Evolutionary conservation across 1,139 yeast species (phyloP).

Genomic region (Candida neerlandica): DNA sequence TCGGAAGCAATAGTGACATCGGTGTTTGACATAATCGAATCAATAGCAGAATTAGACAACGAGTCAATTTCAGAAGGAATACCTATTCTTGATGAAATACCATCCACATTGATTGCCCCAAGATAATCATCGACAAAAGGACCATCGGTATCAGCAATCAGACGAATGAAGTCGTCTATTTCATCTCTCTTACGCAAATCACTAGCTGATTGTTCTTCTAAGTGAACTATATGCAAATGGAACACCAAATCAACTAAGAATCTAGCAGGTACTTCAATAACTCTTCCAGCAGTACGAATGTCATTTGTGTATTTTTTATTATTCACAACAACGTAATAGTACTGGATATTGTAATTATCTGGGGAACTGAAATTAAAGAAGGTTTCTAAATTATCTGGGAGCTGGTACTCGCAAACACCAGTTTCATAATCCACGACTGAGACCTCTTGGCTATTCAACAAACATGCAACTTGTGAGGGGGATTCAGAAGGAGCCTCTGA

Average conservation of each 20-base stretch:
- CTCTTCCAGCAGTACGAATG: conserved; percentile 39
- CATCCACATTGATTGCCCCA: too few relatives aligned
- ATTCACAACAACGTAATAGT: conserved; percentile 36
- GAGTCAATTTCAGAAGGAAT: too few relatives aligned
- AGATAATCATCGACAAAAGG: too few relatives aligned
- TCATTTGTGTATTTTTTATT: conserved; percentile 34
- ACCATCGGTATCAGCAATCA: too few relatives aligned
- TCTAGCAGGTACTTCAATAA: conserved; percentile 36
- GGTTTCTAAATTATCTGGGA: conserved; percentile 33
- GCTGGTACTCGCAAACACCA: conserved; percentile 45
- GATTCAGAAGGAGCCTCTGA: not conserved
- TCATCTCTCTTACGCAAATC: too few relatives aligned
- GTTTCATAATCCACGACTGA: conserved; percentile 45
- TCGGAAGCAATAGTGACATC: too few relatives aligned
- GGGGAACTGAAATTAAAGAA: conserved; percentile 28
- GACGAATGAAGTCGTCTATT: too few relatives aligned
- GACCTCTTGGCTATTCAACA: conserved; percentile 33
- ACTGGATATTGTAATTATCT: conserved; percentile 38
- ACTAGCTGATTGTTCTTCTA: not conserved
- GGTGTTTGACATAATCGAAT: too few relatives aligned
- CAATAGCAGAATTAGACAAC: too few relatives aligned
- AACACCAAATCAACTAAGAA: conserved; percentile 24
- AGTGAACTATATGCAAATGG: conserved; percentile 35
- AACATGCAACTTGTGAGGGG: conserved; percentile 32
- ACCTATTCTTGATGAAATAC: too few relatives aligned